Conservation (phyloP, 768 basidiomycete species). For the Psilocybe cyanescens region DNA sequence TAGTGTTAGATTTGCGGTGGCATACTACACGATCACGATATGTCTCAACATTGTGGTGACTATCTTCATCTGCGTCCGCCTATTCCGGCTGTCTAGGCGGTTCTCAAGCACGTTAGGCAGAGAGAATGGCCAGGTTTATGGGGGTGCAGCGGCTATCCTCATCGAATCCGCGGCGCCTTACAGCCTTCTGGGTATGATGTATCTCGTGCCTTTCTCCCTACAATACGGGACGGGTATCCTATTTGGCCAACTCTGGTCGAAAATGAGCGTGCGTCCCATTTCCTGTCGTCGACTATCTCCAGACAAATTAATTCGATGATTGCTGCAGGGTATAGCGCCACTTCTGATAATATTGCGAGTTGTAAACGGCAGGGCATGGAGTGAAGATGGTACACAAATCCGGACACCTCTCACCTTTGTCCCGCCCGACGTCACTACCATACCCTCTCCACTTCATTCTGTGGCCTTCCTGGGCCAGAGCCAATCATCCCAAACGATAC, state of each 20-base stretch:
- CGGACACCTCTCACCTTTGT: slow-evolving; percentile 3
- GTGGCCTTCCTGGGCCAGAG: not conserved
- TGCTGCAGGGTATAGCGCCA: slow-evolving; percentile 18
- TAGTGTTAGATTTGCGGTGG: slow-evolving; percentile 36
- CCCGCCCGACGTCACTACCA: not conserved
- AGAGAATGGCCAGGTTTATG: slow-evolving; percentile 37
- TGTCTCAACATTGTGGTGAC: slow-evolving; percentile 44
- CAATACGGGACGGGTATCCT: slow-evolving; percentile 32
- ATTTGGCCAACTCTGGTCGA: slow-evolving; percentile 43
- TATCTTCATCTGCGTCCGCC: slow-evolving; percentile 40
- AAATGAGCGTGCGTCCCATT: slow-evolving; percentile 34
- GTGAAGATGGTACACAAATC: slow-evolving; percentile 7
- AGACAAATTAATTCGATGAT: no score
- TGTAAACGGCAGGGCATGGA: slow-evolving; percentile 18
- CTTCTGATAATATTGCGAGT: slow-evolving; percentile 23
- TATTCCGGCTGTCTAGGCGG: slow-evolving; percentile 31
- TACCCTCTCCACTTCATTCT: not conserved
- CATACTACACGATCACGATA: slow-evolving; percentile 43
- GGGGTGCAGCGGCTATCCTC: slow-evolving; percentile 36
- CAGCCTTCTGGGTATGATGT: slow-evolving; percentile 37
- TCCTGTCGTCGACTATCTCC: no score
- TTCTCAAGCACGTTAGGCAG: slow-evolving; percentile 28
- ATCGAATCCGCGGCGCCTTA: slow-evolving; percentile 44
- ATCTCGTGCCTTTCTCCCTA: slow-evolving; percentile 38
- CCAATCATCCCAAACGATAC: not conserved